Evolutionary conservation across 371 early-diverging fungal species (phyloP), one percentile per base, ranked within the genome.

Genomic region (Rhizopus sp.): DNA sequence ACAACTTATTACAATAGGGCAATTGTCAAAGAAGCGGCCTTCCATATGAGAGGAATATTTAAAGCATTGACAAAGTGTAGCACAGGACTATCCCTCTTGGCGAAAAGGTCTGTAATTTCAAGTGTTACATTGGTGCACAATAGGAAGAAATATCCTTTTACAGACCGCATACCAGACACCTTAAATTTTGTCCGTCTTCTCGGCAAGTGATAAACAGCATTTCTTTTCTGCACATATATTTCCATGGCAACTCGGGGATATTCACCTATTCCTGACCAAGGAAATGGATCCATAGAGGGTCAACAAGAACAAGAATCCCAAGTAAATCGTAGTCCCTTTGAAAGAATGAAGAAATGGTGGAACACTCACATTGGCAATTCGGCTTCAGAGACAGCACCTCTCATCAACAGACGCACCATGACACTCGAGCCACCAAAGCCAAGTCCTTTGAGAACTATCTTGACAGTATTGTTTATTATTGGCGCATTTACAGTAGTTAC

Each of bases 351-450:
- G 45, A 23, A 42, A 15, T 63, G 63, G 63, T 57, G 50, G 55
- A 41, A 12, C 6, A 16, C 29, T 5, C 33, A 51, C 10, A 41
- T 17, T 13, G 51, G 51, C 29, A 30, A 13, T 13, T 32, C 31
- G 5, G 33, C 15, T 1, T 44, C 60, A 8, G 77, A 73, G 49
- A 49, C 38, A 40, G 64, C 72, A 16, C 73, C 77, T 7, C 53
- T 77, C 35, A 58, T 77, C 41, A 69, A 77, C 40, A 49, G 70
- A 30, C 54, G 68, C 15, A 46, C 66, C 16, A 73, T 73, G 73
- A 77, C 72, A 4, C 35, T 77, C 7, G 72, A 77, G 34, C 68
- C 77, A 49, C 77, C 77, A 13, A 50, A 60, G 34, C 53, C 53
- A 31, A 60, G 61, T 7, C 45, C 55, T n/a, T 13, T 54, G 8